A percentile compares a stretch with the other conserved stretches of the same genome.
phyloP scores from a whole-genome alignment of 1,139 yeast genomes.

The Nakaseomyces sp. region DNA sequence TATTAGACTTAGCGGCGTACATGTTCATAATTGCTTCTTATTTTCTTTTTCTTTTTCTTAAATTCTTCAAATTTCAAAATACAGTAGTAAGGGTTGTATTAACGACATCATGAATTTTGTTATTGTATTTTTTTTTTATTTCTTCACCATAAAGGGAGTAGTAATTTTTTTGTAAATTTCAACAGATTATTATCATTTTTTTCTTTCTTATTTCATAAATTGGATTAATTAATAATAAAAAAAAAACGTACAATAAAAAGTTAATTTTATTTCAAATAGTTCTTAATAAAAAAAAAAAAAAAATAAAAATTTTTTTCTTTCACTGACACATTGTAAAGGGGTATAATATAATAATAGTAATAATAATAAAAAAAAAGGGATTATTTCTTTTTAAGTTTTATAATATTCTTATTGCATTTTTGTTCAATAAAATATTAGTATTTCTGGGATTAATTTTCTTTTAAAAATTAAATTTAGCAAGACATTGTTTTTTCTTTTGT shows the following conservation, averaged over 20 bases:
- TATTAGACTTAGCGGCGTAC: constrained; percentile 4
- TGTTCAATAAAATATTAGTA: no score
- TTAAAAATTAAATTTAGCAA: constrained; percentile 2
- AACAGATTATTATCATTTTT: no score
- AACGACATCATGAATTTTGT: background rate
- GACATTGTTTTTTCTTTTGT: background rate
- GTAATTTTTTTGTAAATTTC: no score
- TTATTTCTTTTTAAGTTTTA: no score
- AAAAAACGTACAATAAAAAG: background rate
- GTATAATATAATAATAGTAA: no score
- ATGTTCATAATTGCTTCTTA: constrained; percentile 3
- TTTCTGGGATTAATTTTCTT: background rate
- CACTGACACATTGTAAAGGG: no score
- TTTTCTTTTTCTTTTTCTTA: background rate
- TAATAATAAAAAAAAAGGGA: background rate
- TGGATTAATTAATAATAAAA: background rate
- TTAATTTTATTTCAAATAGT: no score
- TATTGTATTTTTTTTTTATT: background rate
- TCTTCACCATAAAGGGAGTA: no score
- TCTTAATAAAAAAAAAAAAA: no score
- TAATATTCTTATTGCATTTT: no score
- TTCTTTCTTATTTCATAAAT: no score
- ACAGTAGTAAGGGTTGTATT: background rate
- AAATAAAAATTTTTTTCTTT: no score
- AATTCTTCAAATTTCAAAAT: background rate